A percentile compares a stretch with the other conserved stretches of the same genome.
Evolutionary conservation across 495 filamentous ascomycete genomes (phyloP).

Genomic region (Entonaema liquescens): DNA sequence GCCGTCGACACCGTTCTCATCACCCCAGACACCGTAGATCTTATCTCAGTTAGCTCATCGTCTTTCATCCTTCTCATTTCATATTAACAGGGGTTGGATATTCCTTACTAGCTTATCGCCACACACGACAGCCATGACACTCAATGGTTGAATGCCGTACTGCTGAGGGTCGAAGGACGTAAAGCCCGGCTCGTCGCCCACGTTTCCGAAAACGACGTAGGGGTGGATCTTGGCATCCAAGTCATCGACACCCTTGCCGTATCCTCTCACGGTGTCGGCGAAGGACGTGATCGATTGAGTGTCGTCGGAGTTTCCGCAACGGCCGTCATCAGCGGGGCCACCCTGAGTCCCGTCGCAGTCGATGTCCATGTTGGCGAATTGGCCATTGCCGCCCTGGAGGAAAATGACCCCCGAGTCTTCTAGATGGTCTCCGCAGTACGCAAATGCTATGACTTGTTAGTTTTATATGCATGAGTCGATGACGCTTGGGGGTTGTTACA

Average conservation of each 20-base stretch:
- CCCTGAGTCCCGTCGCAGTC: constrained; percentile 71
- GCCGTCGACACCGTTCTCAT: constrained; percentile 65
- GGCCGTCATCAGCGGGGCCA: constrained; percentile 55
- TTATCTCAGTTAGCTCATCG: constrained; percentile 34
- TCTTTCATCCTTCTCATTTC: background rate
- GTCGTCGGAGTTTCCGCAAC: constrained; percentile 59
- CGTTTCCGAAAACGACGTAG: constrained; percentile 73
- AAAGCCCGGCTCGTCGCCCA: constrained; percentile 53
- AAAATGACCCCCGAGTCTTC: constrained; percentile 49
- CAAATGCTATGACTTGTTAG: constrained; percentile 39
- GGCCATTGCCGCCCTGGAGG: constrained; percentile 45
- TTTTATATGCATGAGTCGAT: background rate
- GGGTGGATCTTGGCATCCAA: constrained; percentile 69
- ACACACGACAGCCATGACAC: constrained; percentile 71
- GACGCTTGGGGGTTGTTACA: constrained; percentile 32
- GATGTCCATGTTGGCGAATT: constrained; percentile 67
- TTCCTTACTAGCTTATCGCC: constrained; percentile 58
- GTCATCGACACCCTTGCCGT: constrained; percentile 60
- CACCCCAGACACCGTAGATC: constrained; percentile 74
- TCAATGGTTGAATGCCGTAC: constrained; percentile 65
- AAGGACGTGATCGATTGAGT: constrained; percentile 66
- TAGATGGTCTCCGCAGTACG: constrained; percentile 54
- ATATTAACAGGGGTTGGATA: background rate
- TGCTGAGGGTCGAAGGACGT: constrained; percentile 57
- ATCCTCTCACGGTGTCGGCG: constrained; percentile 55